Evolutionary conservation across 169 alveolate genomes (phyloP), one percentile per base, ranked within the genome.

Genomic region (Plasmodium reichenowi): DNA sequence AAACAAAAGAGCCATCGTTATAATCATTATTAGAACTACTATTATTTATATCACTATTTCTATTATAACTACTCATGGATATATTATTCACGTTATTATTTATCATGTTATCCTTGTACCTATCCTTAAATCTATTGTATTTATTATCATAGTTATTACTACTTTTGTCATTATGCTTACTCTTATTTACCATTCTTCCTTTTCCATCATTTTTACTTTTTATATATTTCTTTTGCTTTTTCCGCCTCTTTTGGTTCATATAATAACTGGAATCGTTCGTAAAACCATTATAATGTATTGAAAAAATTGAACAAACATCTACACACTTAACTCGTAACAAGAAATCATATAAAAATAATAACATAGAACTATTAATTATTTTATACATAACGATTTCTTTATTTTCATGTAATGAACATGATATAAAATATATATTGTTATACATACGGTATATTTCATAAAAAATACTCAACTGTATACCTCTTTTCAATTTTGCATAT

Each of bases 281-380:
- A 50, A 83, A 86, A 29, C 92, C 92, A 60, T 86, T 86, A 38
- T 86, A 86, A 48, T 86, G 92, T 29, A 71, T 62, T 13, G 92
- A 52, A 45, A 86, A 86, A 4, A 58, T 24, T 4, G 92, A 86
- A 22, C 66, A 52, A 3, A 72, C 68, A 43, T 86, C 92, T 29
- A n/a, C 68, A 43, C 92, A 86, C 5, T 70, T 73, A 20, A 86
- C 62, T 12, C 92, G 62, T 32, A 86, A 24, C 13, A 86, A 56
- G 60, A 72, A 86, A 66, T 86, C 92, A 59, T 86, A 86, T 52
- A 86, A 24, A 86, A 86, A 86, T 38, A 86, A 50, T 26, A 86
- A 59, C 26, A 86, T 86, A 7, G 92, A 47, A 12, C 52, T n/a
- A 45, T 86, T 72, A 38, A 86, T 56, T 43, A 86, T 86, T 73